Evolutionary conservation across 257 asterid species (phyloP).

Genomic region (Fraxinus pennsylvanica): DNA sequence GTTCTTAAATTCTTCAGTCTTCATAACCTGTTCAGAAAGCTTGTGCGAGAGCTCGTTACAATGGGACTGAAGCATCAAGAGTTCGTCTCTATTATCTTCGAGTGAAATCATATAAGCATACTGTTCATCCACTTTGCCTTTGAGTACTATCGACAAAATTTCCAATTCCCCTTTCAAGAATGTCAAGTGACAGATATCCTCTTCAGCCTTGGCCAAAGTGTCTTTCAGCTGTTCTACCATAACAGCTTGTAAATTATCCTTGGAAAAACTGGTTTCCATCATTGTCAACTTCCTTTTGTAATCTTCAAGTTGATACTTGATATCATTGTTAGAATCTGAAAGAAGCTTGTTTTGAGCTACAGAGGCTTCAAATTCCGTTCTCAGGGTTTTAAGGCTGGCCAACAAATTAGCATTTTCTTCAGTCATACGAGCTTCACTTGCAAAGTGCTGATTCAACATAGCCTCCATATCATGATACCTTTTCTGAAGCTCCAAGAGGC

Average conservation of each 20-base stretch:
- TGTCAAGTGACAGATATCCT: slow-evolving; percentile 44
- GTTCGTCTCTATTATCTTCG: slow-evolving; percentile 50
- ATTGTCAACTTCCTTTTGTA: slow-evolving; percentile 36
- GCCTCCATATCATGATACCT: slow-evolving; percentile 45
- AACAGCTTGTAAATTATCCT: slow-evolving; percentile 39
- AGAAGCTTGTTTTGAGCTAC: slow-evolving; percentile 55
- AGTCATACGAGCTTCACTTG: slow-evolving; percentile 46
- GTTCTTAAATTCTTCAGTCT: slow-evolving; percentile 76
- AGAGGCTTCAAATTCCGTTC: slow-evolving; percentile 56
- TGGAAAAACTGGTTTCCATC: slow-evolving; percentile 39
- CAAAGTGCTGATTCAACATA: slow-evolving; percentile 42
- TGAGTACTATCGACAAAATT: slow-evolving; percentile 47
- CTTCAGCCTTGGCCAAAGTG: slow-evolving; percentile 45
- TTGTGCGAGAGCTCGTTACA: slow-evolving; percentile 55
- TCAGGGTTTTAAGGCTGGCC: slow-evolving; percentile 39
- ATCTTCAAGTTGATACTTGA: slow-evolving; percentile 46
- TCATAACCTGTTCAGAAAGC: slow-evolving; percentile 70
- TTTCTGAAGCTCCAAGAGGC: slow-evolving; percentile 44
- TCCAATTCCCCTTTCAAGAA: slow-evolving; percentile 66
- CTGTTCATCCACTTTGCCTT: slow-evolving; percentile 61
- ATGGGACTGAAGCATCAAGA: slow-evolving; percentile 41
- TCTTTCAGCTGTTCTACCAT: slow-evolving; percentile 44
- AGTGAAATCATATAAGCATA: slow-evolving; percentile 30
- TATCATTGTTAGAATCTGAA: slow-evolving; percentile 47
- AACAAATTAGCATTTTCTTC: slow-evolving; percentile 48